Evolutionary conservation across 1,139 yeast genomes (phyloP).

Genomic region (Zhuliangozyma blackwelliae): DNA sequence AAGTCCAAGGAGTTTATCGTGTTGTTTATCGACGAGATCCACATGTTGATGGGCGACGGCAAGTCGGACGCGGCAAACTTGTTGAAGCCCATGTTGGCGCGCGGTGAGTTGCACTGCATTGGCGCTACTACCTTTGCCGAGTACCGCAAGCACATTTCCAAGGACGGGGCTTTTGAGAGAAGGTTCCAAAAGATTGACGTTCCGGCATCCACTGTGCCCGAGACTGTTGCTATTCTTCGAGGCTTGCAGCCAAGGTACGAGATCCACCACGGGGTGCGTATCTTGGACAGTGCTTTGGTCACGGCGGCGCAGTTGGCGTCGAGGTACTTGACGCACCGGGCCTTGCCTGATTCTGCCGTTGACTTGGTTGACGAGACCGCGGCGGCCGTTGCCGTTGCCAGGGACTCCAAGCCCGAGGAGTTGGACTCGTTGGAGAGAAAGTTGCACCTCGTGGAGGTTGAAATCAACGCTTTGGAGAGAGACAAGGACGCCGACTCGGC

Average conservation of each 20-base stretch:
- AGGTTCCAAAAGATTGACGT: constrained; percentile 97
- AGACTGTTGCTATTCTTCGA: constrained; percentile 92
- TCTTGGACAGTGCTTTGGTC: constrained; percentile 90
- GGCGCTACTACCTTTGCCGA: constrained; percentile 98
- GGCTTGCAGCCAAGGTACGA: constrained; percentile 96
- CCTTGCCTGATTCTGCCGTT: constrained; percentile 96
- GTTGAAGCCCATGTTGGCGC: constrained; percentile 93
- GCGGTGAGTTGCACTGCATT: constrained; percentile 93
- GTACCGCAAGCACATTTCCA: constrained; percentile 86
- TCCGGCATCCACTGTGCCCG: constrained; percentile 87
- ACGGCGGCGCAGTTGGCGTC: constrained; percentile 95
- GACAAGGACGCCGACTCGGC: constrained; percentile 86
- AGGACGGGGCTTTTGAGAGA: constrained; percentile 98
- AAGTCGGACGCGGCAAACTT: constrained; percentile 91
- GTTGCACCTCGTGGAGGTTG: constrained; percentile 86
- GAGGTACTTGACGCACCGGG: constrained; percentile 89
- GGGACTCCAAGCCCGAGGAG: constrained; percentile 98
- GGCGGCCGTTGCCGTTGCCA: constrained; percentile 95
- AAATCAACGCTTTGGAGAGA: constrained; percentile 93
- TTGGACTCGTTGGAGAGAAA: constrained; percentile 91
- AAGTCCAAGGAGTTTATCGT: constrained; percentile 82
- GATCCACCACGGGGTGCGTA: constrained; percentile 96
- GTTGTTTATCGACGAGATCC: constrained; percentile 92
- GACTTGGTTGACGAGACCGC: constrained; percentile 96
- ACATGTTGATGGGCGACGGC: constrained; percentile 99